Evolutionary conservation across 306 rosid genomes (phyloP).

Genomic region (Lupinus albus): DNA sequence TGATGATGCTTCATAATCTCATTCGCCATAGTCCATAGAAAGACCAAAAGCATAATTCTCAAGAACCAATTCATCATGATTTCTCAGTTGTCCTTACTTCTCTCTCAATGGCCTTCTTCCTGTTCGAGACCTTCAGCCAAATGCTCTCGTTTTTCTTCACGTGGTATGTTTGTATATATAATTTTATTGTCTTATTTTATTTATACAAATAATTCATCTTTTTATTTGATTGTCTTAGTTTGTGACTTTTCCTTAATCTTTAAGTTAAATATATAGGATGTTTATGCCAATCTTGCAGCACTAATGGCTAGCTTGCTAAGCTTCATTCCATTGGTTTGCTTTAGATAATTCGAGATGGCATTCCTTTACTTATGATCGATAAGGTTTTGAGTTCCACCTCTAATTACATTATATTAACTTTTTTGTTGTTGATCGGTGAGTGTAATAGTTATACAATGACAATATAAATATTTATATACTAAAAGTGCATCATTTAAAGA

Average conservation of each 20-base stretch:
- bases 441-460: no score
- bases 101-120: background rate
- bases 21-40: background rate
- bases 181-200: background rate
- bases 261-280: background rate
- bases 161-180: conserved; percentile 3
- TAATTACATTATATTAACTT: no score
- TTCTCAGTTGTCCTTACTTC: background rate
- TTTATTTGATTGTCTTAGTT: background rate
- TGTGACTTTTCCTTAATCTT: background rate
- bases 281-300: background rate
- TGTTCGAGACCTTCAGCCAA: background rate
- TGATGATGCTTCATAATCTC: background rate
- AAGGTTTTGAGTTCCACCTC: no score
- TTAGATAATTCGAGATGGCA: no score
- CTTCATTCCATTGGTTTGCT: no score
- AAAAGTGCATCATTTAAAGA: no score
- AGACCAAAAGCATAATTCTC: background rate
- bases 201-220: background rate
- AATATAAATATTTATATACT: no score
- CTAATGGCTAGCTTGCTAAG: background rate
- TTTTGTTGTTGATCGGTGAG: no score
- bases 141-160: conserved; percentile 6
- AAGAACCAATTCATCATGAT: conserved; percentile 15
- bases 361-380: no score